Base-by-base conservation (phyloP, 306 rosid species). In the Dryas alaskensis region DNA sequence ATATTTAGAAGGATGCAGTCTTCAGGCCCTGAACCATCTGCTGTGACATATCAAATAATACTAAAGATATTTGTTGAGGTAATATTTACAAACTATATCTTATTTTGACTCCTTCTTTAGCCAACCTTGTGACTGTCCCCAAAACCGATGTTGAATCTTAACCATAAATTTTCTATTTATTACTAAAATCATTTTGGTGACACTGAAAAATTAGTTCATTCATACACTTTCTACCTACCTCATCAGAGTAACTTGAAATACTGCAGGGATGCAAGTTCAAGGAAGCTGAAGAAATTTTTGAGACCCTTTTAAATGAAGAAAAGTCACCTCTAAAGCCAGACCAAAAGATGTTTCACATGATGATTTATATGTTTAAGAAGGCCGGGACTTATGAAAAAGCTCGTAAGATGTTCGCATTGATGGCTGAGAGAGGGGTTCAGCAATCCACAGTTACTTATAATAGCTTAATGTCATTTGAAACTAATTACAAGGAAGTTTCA, bases 11-110 rank as follows among this genome's bases (percentile, higher is more conserved):
- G 96, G 83, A 92, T 94, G 99, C 89, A 80, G 80, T 79, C 78
- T 79, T 86, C 84, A 39, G 96, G 97, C 71, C 99, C 99, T 62
- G 92, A 89, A 87, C 99, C 96, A 49, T 92, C 97, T 69, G 92
- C 97, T 44, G 10, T 91, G 50, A 89, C 99, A 1, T 94, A 92
- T 82, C 97, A 94, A 79, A 86, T 94, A 72, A 87, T 92, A 69
- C 95, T 94, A 61, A 92, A 90, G 76, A 82, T 77, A 69, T 89
- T 90, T 82, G 96, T 89, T 78, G 84, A 88, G 90, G 99, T 94
- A 81, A 57, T 61, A 5, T 76, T 49, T 17, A 75, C 44, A 39
- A 40, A 52, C 27, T 58, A n/a, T n/a, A 46, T 19, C 69, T 50
- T 47, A 10, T 50, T 44, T 43, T 19, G 53, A 16, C 52, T 39